Evolutionary conservation across 345 rosid genomes (phyloP).

Genomic region (Excoecaria cochinchinensis): DNA sequence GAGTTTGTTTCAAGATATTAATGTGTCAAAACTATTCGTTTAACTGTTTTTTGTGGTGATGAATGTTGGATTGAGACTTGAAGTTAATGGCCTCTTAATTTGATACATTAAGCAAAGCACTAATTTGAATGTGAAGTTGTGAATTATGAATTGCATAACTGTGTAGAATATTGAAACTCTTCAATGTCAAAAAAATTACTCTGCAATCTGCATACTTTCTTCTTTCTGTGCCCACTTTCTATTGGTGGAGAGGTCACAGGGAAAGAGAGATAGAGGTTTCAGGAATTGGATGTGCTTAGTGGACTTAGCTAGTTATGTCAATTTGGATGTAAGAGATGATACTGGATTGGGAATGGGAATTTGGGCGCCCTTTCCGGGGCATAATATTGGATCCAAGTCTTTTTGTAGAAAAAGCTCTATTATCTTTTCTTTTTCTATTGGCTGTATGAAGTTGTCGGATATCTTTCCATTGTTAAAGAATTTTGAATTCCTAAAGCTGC

Average conservation of each 20-base stretch:
- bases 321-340: background rate
- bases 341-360: background rate
- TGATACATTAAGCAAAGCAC: background rate
- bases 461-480: background rate
- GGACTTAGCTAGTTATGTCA: too few species aligned
- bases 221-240: background rate
- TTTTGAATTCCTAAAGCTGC: slow-evolving; percentile 15
- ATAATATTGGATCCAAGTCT: background rate
- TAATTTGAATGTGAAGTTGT: slow-evolving; percentile 4
- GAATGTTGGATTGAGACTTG: background rate
- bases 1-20: background rate
- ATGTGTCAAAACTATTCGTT: background rate
- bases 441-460: too few species aligned
- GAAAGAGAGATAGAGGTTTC: too few species aligned
- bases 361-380: too few species aligned
- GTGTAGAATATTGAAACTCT: background rate
- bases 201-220: background rate
- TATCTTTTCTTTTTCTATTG: background rate
- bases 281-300: too few species aligned
- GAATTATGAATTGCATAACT: background rate
- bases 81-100: background rate
- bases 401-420: background rate
- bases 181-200: background rate
- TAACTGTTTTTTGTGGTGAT: background rate
- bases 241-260: too few species aligned